phyloP scores from a whole-genome alignment of 2,329 filamentous ascomycete genomes.

The Rhynchosporium agropyri region DNA sequence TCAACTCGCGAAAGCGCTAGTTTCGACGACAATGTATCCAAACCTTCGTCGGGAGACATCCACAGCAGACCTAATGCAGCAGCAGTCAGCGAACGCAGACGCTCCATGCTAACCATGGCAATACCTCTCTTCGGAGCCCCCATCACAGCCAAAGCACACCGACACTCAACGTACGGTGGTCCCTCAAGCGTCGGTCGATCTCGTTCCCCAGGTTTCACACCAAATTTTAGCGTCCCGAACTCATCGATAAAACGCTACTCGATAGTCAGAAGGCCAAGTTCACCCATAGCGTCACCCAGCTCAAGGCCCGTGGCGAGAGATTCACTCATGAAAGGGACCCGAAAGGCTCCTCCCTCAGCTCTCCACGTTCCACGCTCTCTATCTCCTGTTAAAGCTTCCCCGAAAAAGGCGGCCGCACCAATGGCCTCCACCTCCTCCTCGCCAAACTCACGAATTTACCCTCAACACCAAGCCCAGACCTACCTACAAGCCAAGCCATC shows the following conservation, averaged over 20 bases:
- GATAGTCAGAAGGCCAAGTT: conserved; percentile 21
- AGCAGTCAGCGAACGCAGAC: conserved; percentile 38
- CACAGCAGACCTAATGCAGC: conserved; percentile 36
- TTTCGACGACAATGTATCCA: conserved; percentile 34
- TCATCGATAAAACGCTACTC: conserved; percentile 36
- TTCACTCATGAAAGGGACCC: conserved; percentile 24
- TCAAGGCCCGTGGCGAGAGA: conserved; percentile 20
- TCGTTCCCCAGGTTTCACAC: conserved; percentile 29
- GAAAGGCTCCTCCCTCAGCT: conserved; percentile 28
- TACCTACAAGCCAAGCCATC: conserved; percentile 23
- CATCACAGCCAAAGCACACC: conserved; percentile 26
- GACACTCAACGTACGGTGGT: conserved; percentile 35
- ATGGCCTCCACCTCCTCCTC: conserved; percentile 21
- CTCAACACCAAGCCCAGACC: neutral
- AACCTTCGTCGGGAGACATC: conserved; percentile 29
- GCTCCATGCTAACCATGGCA: conserved; percentile 39
- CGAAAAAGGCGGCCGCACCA: conserved; percentile 17
- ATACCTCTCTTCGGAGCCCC: conserved; percentile 30
- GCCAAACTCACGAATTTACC: neutral
- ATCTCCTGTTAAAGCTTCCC: conserved; percentile 32
- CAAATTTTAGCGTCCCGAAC: conserved; percentile 41
- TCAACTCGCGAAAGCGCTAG: conserved; percentile 56
- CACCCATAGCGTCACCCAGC: conserved; percentile 17
- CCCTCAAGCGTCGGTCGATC: conserved; percentile 19
- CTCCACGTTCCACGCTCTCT: conserved; percentile 27